Conservation (phyloP, 2,329 filamentous ascomycete species). For the Penicillium paneum region DNA sequence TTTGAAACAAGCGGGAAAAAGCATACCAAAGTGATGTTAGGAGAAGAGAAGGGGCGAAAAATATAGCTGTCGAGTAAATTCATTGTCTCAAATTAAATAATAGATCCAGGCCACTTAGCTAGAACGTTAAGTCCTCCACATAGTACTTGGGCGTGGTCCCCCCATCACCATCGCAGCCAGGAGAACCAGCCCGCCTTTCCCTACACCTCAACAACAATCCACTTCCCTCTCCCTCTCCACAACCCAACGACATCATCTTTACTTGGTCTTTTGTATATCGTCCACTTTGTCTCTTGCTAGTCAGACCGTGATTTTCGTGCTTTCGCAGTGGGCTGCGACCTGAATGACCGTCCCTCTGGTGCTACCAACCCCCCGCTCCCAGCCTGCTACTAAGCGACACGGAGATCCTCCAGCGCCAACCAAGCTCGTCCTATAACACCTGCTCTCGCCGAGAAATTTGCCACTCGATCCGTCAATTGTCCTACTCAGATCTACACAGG, state of each 20-base stretch:
- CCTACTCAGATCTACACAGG: conserved; percentile 10
- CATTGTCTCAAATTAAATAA: background rate
- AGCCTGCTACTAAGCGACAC: conserved; percentile 42
- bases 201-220: conserved; percentile 23
- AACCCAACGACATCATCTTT: conserved; percentile 9
- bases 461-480: conserved; percentile 20
- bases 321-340: conserved; percentile 14
- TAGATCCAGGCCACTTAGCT: background rate
- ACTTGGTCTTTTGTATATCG: background rate
- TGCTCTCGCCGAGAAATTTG: conserved; percentile 5
- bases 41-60: background rate
- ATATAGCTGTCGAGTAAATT: background rate
- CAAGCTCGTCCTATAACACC: conserved; percentile 19
- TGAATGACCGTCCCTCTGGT: conserved; percentile 17
- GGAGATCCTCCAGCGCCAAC: conserved; percentile 33
- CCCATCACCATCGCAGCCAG: conserved; percentile 28
- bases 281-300: background rate
- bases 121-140: background rate
- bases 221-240: conserved; percentile 11
- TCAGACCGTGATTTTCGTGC: background rate
- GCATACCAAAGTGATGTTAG: conserved; percentile 10
- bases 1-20: conserved; percentile 18
- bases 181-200: conserved; percentile 26
- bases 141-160: conserved; percentile 1
- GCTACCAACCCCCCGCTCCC: conserved; percentile 34